phyloP scores from a whole-genome alignment of 495 filamentous ascomycete genomes.

The Podospora anserina region DNA sequence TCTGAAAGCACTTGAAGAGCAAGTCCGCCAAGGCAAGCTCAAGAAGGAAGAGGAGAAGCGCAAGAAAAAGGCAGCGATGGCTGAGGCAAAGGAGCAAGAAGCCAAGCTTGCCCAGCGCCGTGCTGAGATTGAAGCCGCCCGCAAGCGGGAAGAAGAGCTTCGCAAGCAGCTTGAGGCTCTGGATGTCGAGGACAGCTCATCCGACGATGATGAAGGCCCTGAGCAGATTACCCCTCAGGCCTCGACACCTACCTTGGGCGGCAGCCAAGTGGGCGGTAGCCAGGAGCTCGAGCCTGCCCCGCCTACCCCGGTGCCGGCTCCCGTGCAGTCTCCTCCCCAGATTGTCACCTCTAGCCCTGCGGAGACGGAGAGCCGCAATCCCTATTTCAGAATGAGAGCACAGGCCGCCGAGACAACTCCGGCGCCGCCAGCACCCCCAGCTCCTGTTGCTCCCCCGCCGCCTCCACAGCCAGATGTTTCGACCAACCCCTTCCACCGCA shows the following conservation, averaged over 20 bases:
- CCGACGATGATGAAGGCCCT: conserved; percentile 85
- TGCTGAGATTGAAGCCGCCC: conserved; percentile 87
- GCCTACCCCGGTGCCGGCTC: conserved; percentile 44
- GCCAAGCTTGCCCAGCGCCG: conserved; percentile 76
- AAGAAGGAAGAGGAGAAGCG: conserved; percentile 95
- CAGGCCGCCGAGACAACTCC: conserved; percentile 46
- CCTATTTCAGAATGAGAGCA: conserved; percentile 52
- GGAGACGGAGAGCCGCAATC: conserved; percentile 50
- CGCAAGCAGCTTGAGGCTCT: conserved; percentile 82
- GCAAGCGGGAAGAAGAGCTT: conserved; percentile 81
- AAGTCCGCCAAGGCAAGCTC: conserved; percentile 90
- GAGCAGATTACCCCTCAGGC: conserved; percentile 77
- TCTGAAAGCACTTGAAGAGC: conserved; percentile 84
- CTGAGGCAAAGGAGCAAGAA: conserved; percentile 87
- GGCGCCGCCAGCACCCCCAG: conserved; percentile 40
- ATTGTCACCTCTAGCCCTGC: conserved; percentile 48
- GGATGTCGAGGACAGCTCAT: conserved; percentile 70
- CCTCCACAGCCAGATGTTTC: conserved; percentile 55
- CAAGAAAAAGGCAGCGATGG: conserved; percentile 80
- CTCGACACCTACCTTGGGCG: conserved; percentile 67
- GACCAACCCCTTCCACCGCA: conserved; percentile 94
- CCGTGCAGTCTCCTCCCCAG: conserved; percentile 41
- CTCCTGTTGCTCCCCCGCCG: conserved; percentile 41
- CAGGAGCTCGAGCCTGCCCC: conserved; percentile 51
- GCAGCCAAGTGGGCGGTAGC: conserved; percentile 45